phyloP scores from a whole-genome alignment of 192 early-diverging fungal genomes.

The Chytriomyces sp. region DNA sequence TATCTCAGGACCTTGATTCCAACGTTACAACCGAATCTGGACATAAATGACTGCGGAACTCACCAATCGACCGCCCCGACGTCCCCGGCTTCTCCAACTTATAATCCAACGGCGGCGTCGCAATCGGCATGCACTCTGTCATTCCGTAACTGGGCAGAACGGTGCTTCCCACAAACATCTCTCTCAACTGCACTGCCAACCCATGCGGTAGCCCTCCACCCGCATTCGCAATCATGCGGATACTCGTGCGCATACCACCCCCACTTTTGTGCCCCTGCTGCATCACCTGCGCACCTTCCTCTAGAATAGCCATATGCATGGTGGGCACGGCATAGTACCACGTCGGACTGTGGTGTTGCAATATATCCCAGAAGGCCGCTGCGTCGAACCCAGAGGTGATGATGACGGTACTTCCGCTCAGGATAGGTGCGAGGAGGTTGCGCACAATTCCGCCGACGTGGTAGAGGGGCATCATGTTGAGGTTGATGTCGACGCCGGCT shows the following conservation, averaged over 20 bases:
- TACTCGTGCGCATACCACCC: neutral
- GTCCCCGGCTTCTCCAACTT: slow-evolving; percentile 43
- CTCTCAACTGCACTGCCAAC: slow-evolving; percentile 36
- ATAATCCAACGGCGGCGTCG: slow-evolving; percentile 47
- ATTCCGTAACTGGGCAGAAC: slow-evolving; percentile 53
- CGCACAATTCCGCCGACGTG: slow-evolving; percentile 79
- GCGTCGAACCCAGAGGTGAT: slow-evolving; percentile 55
- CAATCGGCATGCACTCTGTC: slow-evolving; percentile 59
- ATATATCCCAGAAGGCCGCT: slow-evolving; percentile 37
- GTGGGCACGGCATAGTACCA: slow-evolving; percentile 66
- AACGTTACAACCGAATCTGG: neutral
- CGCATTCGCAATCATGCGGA: slow-evolving; percentile 52
- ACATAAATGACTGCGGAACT: neutral
- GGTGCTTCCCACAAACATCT: slow-evolving; percentile 23
- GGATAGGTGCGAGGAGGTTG: slow-evolving; percentile 70
- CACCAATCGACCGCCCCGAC: slow-evolving; percentile 34
- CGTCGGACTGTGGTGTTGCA: slow-evolving; percentile 31
- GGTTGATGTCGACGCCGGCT: slow-evolving; percentile 34
- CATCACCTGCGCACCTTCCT: neutral
- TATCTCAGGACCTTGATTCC: neutral
- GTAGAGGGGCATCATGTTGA: slow-evolving; percentile 43
- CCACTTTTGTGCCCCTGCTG: slow-evolving; percentile 1
- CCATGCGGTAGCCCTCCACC: slow-evolving; percentile 45
- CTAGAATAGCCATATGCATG: slow-evolving; percentile 68
- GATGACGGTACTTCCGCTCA: slow-evolving; percentile 68